Base-by-base conservation (phyloP, 441 rosid species). In the Capsella rubella region DNA sequence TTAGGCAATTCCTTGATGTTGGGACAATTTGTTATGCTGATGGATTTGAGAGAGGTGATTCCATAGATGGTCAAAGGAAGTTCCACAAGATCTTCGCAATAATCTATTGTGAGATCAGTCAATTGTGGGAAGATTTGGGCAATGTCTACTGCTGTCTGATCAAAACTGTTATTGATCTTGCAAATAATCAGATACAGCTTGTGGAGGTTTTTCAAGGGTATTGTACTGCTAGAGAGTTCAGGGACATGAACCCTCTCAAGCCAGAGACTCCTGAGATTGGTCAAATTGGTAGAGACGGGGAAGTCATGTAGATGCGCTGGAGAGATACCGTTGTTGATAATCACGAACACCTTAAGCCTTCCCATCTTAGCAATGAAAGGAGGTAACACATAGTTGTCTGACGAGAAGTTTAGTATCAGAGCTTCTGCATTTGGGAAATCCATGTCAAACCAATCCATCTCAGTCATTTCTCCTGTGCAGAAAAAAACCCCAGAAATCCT, bases 331-430 rank as follows among this genome's bases (percentile, higher is more conserved):
- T 46, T 46, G 50, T 46, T 46, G 21, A n/a, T 7, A 46, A 46
- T 46, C 50, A 46, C 50, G 1, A 46, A 8, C 9, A 15, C 50
- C 50, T 3, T 46, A 46, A 46, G 50, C 21, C 8, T 46, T n/a
- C 3, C 50, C 50, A 46, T 46, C 18, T n/a, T 46, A 46, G 50
- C 50, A 46, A 46, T 46, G 50, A 46, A 46, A 46, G 50, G 50
- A 46, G 50, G 50, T 21, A 46, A 15, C 6, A 46, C 50, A 15
- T 46, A 46, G 18, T 46, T 46, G 50, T 46, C 10, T 15, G 50
- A 46, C 5, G 21, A 46, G 9, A 46, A 46, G 21, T 46, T 46
- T 46, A 46, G 3, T 46, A 46, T 46, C 16, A 43, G 16, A 43
- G 12, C 49, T 14, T 43, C 49, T 13, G 16, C 49, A 0, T 43